phyloP scores from a whole-genome alignment of 768 basidiomycete species.

The Tylopilus felleus region DNA sequence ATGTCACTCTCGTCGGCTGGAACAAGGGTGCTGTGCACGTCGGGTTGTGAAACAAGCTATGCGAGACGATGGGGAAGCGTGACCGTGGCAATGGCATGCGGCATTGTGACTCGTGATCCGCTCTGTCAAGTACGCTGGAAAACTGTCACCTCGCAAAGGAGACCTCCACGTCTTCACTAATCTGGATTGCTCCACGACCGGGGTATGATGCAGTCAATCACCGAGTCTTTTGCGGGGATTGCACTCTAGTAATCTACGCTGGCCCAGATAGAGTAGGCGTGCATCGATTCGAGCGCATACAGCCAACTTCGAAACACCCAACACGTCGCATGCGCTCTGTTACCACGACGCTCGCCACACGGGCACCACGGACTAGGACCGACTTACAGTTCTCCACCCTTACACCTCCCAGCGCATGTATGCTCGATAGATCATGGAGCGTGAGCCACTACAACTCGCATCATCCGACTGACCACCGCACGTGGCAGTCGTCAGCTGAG shows the following conservation, averaged over 20 bases:
- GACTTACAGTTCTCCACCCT: background rate
- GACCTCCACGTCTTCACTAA: background rate
- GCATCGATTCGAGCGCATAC: slow-evolving; percentile 1
- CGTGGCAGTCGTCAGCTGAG: slow-evolving; percentile 3
- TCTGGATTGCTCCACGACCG: background rate
- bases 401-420: background rate
- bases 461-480: slow-evolving; percentile 5
- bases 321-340: background rate
- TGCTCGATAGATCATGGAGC: background rate
- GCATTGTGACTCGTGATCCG: too few species aligned
- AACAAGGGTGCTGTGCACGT: too few species aligned
- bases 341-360: background rate
- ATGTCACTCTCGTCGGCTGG: too few species aligned
- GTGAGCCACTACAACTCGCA: slow-evolving; percentile 12
- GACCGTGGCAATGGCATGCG: too few species aligned
- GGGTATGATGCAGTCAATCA: too few species aligned
- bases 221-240: background rate
- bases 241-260: too few species aligned
- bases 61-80: too few species aligned
- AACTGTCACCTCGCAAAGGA: background rate
- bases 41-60: too few species aligned
- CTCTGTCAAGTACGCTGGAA: background rate
- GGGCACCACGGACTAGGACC: background rate
- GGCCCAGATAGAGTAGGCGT: too few species aligned
- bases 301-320: background rate